These are phyloP conservation scores for Apiotrichum gamsii DNA, from an alignment of 1,284 basidiomycete species.

Conservation along the genomic window DNA sequence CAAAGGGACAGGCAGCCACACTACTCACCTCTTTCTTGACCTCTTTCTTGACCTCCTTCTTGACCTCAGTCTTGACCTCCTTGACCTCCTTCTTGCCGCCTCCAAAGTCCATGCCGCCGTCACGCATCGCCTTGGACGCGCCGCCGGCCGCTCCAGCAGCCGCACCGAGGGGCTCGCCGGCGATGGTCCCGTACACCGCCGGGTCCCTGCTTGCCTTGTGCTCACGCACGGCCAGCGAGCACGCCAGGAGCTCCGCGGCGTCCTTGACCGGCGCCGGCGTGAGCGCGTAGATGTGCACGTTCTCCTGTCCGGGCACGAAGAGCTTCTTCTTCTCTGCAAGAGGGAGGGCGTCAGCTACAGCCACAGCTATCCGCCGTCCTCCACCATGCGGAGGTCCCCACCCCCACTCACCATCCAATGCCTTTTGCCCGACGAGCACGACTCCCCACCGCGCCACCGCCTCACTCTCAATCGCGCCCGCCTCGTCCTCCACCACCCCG, in stretches of 20 bases:
- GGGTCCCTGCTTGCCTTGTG: slow-evolving; percentile 23
- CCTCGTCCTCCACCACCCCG: slow-evolving; percentile 7
- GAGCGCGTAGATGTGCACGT: slow-evolving; percentile 38
- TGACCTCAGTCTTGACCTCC: slow-evolving; percentile 7
- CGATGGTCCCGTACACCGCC: slow-evolving; percentile 33
- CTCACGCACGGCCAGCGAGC: slow-evolving; percentile 20
- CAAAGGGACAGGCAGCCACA: too few species aligned
- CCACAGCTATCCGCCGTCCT: too few species aligned
- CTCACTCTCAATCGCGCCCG: slow-evolving; percentile 15
- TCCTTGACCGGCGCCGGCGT: slow-evolving; percentile 30
- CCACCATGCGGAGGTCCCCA: too few species aligned
- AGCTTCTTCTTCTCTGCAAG: slow-evolving; percentile 36
- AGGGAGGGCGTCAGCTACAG: not conserved
- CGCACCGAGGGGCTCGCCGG: slow-evolving; percentile 25
- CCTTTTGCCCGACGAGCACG: slow-evolving; percentile 29
- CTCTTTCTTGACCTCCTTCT: slow-evolving; percentile 7
- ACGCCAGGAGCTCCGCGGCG: slow-evolving; percentile 30
- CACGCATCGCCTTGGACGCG: slow-evolving; percentile 17
- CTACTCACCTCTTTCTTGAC: slow-evolving; percentile 11
- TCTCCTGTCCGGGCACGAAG: slow-evolving; percentile 25
- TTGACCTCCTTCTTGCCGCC: slow-evolving; percentile 6
- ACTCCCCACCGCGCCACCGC: slow-evolving; percentile 34
- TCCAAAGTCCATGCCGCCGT: slow-evolving; percentile 24
- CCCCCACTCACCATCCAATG: slow-evolving; percentile 31
- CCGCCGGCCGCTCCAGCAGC: too few species aligned